Evolutionary conservation across 192 early-diverging fungal genomes (phyloP).

Genomic region (Jimgerdemannia flammicorona): DNA sequence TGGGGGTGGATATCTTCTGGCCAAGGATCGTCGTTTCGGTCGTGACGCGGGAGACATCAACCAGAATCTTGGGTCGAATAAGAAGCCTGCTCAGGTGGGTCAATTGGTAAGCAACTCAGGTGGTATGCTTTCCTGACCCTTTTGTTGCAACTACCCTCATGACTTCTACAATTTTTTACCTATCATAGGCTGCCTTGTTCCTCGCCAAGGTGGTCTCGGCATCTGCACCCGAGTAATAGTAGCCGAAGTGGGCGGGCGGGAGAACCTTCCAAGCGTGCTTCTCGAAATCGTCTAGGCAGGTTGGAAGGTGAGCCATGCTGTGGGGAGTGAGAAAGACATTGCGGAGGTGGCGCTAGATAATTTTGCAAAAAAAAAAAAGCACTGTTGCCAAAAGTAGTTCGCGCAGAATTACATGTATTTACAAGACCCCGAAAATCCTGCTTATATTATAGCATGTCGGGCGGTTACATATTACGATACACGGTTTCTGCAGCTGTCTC

Average conservation of each 20-base stretch:
- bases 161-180: not conserved
- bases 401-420: no score
- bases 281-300: not conserved
- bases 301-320: no score
- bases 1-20: constrained; percentile 14
- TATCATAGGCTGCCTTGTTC: not conserved
- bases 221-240: not conserved
- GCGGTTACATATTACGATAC: no score
- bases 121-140: not conserved
- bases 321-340: no score
- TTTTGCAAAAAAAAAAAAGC: no score
- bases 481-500: no score
- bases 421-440: no score
- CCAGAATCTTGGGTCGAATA: not conserved
- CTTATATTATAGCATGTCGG: no score
- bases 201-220: not conserved
- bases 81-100: not conserved
- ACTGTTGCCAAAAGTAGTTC: no score
- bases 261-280: not conserved
- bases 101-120: not conserved
- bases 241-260: not conserved
- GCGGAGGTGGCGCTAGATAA: no score
- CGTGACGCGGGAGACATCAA: not conserved
- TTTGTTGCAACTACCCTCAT: no score
- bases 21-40: constrained; percentile 16